Conservation (phyloP, 148 eudicot genomes). For the Euryodendron excelsum region DNA sequence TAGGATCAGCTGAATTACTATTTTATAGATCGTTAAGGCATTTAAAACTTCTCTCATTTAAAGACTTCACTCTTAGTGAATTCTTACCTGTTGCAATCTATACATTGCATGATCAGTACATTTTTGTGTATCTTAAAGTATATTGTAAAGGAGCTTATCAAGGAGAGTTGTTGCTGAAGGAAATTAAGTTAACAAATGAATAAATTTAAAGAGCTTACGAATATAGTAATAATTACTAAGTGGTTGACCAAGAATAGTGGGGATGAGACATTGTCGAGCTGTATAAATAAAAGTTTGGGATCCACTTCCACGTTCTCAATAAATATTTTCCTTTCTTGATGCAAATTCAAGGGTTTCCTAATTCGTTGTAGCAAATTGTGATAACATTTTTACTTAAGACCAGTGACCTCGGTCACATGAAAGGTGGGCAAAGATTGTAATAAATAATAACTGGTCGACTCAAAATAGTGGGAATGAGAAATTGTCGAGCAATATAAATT, state of each 20-base stretch:
- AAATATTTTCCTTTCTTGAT: not conserved
- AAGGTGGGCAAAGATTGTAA: slow-evolving; percentile 38
- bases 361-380: not conserved
- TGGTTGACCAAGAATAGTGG: too few relatives aligned
- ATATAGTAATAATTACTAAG: too few relatives aligned
- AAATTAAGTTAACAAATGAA: not conserved
- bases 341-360: not conserved
- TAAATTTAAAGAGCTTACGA: not conserved
- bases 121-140: not conserved
- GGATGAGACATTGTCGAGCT: not conserved
- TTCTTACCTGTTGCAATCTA: too few relatives aligned
- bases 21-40: too few relatives aligned
- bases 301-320: not conserved
- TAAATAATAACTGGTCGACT: too few relatives aligned
- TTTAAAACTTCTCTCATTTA: too few relatives aligned
- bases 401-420: slow-evolving; percentile 22
- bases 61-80: not conserved
- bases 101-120: too few relatives aligned
- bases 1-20: too few relatives aligned
- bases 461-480: too few relatives aligned
- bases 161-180: not conserved
- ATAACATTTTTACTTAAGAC: not conserved
- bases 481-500: not conserved
- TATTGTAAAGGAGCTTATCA: not conserved
- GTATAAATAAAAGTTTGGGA: not conserved